Conservation (phyloP, 768 basidiomycete species). For the Tremella mesenterica region DNA sequence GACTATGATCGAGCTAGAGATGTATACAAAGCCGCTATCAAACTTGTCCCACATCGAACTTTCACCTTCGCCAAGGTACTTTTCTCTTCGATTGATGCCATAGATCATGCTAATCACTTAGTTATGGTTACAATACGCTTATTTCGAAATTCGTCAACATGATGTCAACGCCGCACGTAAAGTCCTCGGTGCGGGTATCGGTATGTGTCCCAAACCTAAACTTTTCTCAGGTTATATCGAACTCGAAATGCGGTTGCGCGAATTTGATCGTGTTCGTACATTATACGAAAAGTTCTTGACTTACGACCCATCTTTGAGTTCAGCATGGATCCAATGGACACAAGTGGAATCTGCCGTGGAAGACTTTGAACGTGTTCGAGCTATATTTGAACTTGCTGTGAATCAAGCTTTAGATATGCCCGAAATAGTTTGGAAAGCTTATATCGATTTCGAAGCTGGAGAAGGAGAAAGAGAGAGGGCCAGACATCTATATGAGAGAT, state of each 20-base stretch:
- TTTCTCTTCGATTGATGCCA: too few species aligned
- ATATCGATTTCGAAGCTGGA: conserved; percentile 91
- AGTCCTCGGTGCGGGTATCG: conserved; percentile 79
- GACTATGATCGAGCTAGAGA: conserved; percentile 78
- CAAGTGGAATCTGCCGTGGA: conserved; percentile 80
- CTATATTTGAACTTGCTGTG: conserved; percentile 86
- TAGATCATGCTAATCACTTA: conserved; percentile 11
- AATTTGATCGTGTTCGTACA: conserved; percentile 86
- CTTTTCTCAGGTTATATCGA: conserved; percentile 83
- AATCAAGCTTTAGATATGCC: conserved; percentile 89
- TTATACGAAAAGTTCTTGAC: conserved; percentile 93
- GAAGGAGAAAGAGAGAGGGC: conserved; percentile 83
- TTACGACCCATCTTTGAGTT: conserved; percentile 79
- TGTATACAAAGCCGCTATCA: conserved; percentile 81
- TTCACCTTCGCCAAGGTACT: conserved; percentile 97
- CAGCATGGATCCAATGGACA: conserved; percentile 94
- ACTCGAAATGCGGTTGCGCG: conserved; percentile 54
- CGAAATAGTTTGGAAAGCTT: conserved; percentile 59
- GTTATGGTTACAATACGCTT: conserved; percentile 84
- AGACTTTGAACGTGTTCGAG: conserved; percentile 79
- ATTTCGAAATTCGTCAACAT: conserved; percentile 78
- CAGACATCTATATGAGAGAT: conserved; percentile 77
- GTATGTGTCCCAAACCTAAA: conserved; percentile 85
- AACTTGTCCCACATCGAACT: conserved; percentile 85
- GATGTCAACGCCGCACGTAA: conserved; percentile 78